Conservation (phyloP, 768 basidiomycete genomes). For the Mycena kentingensis region DNA sequence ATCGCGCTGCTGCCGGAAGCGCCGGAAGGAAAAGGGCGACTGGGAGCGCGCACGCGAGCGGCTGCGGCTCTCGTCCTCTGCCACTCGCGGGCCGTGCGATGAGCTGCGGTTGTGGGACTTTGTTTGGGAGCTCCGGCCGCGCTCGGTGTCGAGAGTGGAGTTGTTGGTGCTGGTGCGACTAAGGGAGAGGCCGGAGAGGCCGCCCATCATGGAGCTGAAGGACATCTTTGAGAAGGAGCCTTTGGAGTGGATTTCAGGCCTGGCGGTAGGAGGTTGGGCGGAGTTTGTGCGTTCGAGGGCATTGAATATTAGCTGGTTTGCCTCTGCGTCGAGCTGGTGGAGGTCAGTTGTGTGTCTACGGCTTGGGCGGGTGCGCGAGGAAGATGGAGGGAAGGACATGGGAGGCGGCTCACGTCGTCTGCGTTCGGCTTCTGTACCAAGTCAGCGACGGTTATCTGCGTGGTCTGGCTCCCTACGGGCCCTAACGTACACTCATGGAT, state of each 20-base stretch:
- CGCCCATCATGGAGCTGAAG: constrained; percentile 71
- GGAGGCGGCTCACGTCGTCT: constrained; percentile 11
- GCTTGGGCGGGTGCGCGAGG: constrained; percentile 7
- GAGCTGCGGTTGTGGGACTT: constrained; percentile 49
- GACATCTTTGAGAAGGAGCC: constrained; percentile 59
- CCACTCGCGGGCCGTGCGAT: constrained; percentile 45
- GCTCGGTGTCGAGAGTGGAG: constrained; percentile 35
- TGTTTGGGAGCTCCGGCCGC: constrained; percentile 52
- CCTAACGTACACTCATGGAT: constrained; percentile 18
- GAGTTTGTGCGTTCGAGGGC: constrained; percentile 51
- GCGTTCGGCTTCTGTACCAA: constrained; percentile 11
- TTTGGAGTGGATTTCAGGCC: constrained; percentile 39
- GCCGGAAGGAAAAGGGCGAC: constrained; percentile 78
- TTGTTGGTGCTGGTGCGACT: constrained; percentile 52
- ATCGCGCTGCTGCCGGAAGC: constrained; percentile 61
- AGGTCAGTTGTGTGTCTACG: constrained; percentile 12
- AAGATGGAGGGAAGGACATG: constrained; percentile 14
- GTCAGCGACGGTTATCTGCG: constrained; percentile 12
- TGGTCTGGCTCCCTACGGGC: neutral
- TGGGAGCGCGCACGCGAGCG: constrained; percentile 68
- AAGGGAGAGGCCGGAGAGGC: constrained; percentile 65
- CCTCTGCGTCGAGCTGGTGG: constrained; percentile 50
- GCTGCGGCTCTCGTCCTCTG: constrained; percentile 48
- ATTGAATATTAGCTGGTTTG: constrained; percentile 46
- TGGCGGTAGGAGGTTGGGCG: constrained; percentile 34